Evolutionary conservation across 1,284 basidiomycete genomes (phyloP).

Genomic region (Papiliotrema fonsecae): DNA sequence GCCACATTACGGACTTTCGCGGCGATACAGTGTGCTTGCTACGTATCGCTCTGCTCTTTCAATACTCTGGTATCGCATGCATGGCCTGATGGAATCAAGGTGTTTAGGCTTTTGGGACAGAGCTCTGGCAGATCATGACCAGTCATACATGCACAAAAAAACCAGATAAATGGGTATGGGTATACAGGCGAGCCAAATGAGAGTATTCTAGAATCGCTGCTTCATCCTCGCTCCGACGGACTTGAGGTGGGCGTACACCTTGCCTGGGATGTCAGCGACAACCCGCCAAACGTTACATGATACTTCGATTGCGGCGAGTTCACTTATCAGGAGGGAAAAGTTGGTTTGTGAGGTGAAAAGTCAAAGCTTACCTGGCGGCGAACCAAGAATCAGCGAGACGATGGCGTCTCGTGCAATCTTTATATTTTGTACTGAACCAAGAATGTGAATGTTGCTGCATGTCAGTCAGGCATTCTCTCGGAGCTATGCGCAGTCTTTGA

Average conservation of each 20-base stretch:
- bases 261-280: slow-evolving; percentile 46
- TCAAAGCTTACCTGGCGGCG: slow-evolving; percentile 67
- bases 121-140: too few relatives aligned
- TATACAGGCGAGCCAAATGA: too few relatives aligned
- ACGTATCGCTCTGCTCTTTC: too few relatives aligned
- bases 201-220: slow-evolving; percentile 59
- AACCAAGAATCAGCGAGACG: slow-evolving; percentile 89
- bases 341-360: background rate
- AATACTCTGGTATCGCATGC: too few relatives aligned
- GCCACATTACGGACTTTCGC: background rate
- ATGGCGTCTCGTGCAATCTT: slow-evolving; percentile 94
- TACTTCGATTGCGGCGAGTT: background rate
- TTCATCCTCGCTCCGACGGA: slow-evolving; percentile 90
- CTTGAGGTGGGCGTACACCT: slow-evolving; percentile 86
- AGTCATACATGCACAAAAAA: too few relatives aligned
- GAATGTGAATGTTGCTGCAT: slow-evolving; percentile 54
- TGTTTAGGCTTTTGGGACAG: too few relatives aligned
- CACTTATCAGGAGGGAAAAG: background rate
- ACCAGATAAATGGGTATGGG: too few relatives aligned
- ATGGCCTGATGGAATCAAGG: too few relatives aligned
- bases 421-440: slow-evolving; percentile 69
- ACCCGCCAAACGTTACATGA: background rate
- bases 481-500: too few relatives aligned
- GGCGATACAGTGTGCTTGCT: too few relatives aligned
- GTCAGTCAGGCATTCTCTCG: too few relatives aligned